Percentiles rank a stretch among this genome's conserved stretches.
These are phyloP conservation scores for Alopecurus myosuroides DNA, from an alignment of 176 grass and related monocot genomes.

Conservation along the genomic window DNA sequence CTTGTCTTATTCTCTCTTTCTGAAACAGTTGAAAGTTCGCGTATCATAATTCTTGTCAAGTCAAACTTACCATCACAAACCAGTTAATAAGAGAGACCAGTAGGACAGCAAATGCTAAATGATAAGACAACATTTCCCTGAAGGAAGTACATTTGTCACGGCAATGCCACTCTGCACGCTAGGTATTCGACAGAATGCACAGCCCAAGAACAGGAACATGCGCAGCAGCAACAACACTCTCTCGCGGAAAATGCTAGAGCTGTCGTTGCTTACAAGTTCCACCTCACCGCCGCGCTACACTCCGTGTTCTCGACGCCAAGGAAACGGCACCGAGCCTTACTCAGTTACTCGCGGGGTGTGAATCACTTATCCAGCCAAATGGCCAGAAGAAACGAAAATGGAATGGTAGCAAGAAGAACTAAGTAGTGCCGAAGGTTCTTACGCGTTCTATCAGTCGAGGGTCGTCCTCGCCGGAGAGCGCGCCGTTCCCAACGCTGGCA, in stretches of 20 bases:
- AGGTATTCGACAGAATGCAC: slow-evolving; percentile 24
- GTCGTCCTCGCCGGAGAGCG: slow-evolving; percentile 64
- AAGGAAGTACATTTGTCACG: background rate
- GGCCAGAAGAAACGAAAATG: background rate
- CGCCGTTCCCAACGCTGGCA: slow-evolving; percentile 67
- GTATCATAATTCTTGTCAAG: background rate
- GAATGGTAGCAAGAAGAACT: background rate
- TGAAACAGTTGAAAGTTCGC: background rate
- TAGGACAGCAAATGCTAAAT: background rate
- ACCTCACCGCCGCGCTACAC: background rate
- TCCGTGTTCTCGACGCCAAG: background rate
- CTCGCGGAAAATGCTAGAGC: background rate
- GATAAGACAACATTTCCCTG: background rate
- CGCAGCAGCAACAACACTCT: background rate
- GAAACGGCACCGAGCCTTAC: background rate
- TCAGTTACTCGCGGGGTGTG: background rate
- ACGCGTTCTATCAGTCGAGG: slow-evolving; percentile 65
- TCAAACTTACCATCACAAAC: slow-evolving; percentile 2
- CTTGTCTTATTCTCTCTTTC: background rate
- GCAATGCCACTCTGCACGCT: background rate
- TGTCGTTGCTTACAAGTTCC: background rate
- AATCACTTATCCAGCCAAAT: slow-evolving; percentile 25
- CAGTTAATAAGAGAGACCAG: background rate
- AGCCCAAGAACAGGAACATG: background rate
- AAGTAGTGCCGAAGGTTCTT: background rate